Percentiles rank a stretch among this genome's conserved stretches.
phyloP scores from a whole-genome alignment of 257 asterid species.

The Echium plantagineum region DNA sequence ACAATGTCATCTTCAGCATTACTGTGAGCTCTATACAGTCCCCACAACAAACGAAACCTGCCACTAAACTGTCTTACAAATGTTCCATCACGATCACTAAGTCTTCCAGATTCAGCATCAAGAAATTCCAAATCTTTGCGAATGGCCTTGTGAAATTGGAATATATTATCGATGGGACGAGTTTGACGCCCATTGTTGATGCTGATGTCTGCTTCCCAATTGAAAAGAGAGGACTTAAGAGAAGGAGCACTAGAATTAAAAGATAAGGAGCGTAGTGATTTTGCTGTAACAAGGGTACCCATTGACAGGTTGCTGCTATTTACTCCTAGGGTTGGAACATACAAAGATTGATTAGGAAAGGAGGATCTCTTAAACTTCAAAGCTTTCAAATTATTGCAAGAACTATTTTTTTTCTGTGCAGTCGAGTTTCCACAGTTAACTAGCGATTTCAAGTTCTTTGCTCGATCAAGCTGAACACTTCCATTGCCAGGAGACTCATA shows the following conservation, averaged over 20 bases:
- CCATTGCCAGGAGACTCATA: conserved; percentile 37
- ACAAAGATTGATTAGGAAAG: conserved; percentile 53
- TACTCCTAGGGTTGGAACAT: conserved; percentile 95
- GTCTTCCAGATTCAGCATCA: conserved; percentile 77
- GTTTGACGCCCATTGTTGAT: conserved; percentile 32
- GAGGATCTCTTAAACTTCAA: conserved; percentile 35
- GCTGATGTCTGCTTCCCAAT: conserved; percentile 74
- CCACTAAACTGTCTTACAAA: conserved; percentile 82
- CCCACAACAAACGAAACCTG: conserved; percentile 87
- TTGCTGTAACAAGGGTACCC: conserved; percentile 55
- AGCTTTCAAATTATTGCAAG: conserved; percentile 20
- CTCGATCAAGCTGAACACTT: conserved; percentile 18
- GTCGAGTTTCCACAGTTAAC: conserved; percentile 27
- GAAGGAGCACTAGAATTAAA: conserved; percentile 82
- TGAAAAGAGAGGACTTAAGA: conserved; percentile 80
- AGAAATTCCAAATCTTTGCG: conserved; percentile 92
- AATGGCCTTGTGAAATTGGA: conserved; percentile 91
- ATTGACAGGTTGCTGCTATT: conserved; percentile 49
- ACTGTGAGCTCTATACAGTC: conserved; percentile 90
- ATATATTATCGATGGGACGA: conserved; percentile 85
- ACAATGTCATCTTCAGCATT: conserved; percentile 99
- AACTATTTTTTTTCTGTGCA: conserved; percentile 25
- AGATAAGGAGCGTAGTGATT: conserved; percentile 69
- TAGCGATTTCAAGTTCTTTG: conserved; percentile 24
- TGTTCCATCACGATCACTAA: conserved; percentile 57